Conservation (phyloP, 2,329 filamentous ascomycete genomes). For the Phyllosticta citriasiana region DNA sequence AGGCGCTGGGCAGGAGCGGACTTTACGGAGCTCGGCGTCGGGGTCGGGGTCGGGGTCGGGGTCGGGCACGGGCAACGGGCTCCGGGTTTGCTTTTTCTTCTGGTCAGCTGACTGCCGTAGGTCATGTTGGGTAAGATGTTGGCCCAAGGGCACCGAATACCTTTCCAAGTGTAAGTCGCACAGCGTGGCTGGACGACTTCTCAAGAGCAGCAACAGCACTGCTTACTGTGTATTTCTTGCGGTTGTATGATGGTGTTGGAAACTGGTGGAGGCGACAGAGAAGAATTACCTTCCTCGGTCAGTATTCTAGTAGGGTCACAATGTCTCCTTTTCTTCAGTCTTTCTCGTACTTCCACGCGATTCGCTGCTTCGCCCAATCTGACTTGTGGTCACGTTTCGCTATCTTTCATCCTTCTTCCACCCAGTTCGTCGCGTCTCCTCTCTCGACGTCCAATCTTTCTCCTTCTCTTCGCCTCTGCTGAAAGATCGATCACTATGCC, state of each 20-base stretch:
- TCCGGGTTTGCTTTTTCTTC: neutral
- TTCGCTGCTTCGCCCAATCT: neutral
- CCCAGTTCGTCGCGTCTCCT: neutral
- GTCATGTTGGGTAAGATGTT: neutral
- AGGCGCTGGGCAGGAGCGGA: neutral
- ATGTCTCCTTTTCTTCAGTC: no score
- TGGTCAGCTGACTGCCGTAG: neutral
- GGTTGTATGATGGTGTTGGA: neutral
- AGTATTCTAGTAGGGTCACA: neutral
- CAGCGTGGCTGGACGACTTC: neutral
- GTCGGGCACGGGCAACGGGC: no score
- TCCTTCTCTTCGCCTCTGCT: neutral
- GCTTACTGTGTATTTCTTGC: neutral
- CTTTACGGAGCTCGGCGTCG: neutral
- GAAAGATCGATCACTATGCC: neutral
- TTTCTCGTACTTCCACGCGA: neutral
- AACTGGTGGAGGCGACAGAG: neutral
- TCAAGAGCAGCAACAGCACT: neutral
- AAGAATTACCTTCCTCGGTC: neutral
- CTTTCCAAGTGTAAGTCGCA: neutral
- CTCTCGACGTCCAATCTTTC: neutral
- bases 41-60: no score
- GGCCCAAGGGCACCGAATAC: neutral
- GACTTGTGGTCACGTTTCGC: neutral
- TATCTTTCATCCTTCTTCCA: neutral